Base-by-base conservation (phyloP, 176 grass and related monocot species). In the Coix lacrymajobi region DNA sequence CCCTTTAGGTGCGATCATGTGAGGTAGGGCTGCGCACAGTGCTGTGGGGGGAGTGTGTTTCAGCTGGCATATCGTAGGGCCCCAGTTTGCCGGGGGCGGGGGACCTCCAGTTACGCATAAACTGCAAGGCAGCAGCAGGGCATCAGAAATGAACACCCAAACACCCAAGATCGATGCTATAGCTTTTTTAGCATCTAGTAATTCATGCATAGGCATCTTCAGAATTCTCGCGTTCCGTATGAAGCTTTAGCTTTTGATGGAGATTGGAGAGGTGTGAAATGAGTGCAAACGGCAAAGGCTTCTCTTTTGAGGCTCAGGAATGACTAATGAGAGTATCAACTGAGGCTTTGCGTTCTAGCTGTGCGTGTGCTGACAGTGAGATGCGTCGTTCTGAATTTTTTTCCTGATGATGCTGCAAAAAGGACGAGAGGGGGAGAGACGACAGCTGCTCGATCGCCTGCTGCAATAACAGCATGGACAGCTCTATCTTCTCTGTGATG, bases 1-100 rank as follows among this genome's bases (percentile, higher is more conserved):
- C 62, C 62, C 44, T 89, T 70, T 76, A 76, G 82, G 73, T 79
- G 51, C 49, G 88, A 61, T 86, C 88, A 90, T 90, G 88, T 86
- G 88, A 86, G 84, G 84, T 90, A 90, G 84, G 66, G 71, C 28
- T 86, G 79, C 75, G 46, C 73, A 74, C 32, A 56, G 14, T 20
- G 65, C 26, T 12, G 64, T 40, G 82, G 79, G 79, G n/a, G 44
- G 73, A 62, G 31, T 67, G 79, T 83, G 84, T 74, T 72, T 86
- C 79, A 40, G 88, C 88, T 89, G 71, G 28, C 76, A 77, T 19
- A 19, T 75, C 22, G 16, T 25, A 69, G 66, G 36, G 36, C 5
- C 36, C 66, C 66, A 25, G 25, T 69, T 24, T 69, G 66, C 33
- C 65, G 4, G 34, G 66, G 10, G 4, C 65, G 0, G 33, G 4